A percentile compares a stretch with the other conserved stretches of the same genome.
Conservation (phyloP, 305 asterid genomes). For the Plantago lanceolata region DNA sequence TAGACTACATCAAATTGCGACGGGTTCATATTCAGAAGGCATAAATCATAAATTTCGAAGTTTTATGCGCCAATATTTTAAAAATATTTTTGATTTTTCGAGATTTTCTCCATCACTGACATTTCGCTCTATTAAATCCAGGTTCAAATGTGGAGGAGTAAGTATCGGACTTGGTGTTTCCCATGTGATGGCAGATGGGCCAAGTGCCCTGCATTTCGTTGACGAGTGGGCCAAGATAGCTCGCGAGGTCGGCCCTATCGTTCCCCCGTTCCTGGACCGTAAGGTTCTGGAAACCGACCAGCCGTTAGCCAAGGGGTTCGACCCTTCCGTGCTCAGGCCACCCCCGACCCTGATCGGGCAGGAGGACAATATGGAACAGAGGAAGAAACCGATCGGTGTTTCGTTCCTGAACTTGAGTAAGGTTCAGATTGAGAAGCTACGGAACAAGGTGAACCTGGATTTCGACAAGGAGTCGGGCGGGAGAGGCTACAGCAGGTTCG, state of each 20-base stretch:
- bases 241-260: slow-evolving; percentile 31
- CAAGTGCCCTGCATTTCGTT: slow-evolving; percentile 42
- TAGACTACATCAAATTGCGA: no score
- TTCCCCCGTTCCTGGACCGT: slow-evolving; percentile 40
- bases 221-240: slow-evolving; percentile 48
- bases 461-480: slow-evolving; percentile 14
- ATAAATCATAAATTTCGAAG: no score
- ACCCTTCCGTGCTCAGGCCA: slow-evolving; percentile 30
- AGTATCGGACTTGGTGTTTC: slow-evolving; percentile 37
- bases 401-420: slow-evolving; percentile 15
- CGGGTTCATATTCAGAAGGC: no score
- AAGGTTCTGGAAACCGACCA: slow-evolving; percentile 32
- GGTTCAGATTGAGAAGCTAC: slow-evolving; percentile 4
- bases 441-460: slow-evolving; percentile 23
- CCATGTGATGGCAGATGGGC: slow-evolving; percentile 52
- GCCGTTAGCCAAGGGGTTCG: slow-evolving; percentile 29
- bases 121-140: no score
- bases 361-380: slow-evolving; percentile 10
- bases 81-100: no score
- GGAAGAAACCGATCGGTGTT: slow-evolving; percentile 9
- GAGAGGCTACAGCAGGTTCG: slow-evolving; percentile 35
- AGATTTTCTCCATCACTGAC: no score
- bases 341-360: slow-evolving; percentile 29
- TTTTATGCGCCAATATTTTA: no score
- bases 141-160: slow-evolving; percentile 45